A percentile compares a stretch with the other conserved stretches of the same genome.
phyloP scores from a whole-genome alignment of 2,329 filamentous ascomycete species.

The Verticillium alfalfae region DNA sequence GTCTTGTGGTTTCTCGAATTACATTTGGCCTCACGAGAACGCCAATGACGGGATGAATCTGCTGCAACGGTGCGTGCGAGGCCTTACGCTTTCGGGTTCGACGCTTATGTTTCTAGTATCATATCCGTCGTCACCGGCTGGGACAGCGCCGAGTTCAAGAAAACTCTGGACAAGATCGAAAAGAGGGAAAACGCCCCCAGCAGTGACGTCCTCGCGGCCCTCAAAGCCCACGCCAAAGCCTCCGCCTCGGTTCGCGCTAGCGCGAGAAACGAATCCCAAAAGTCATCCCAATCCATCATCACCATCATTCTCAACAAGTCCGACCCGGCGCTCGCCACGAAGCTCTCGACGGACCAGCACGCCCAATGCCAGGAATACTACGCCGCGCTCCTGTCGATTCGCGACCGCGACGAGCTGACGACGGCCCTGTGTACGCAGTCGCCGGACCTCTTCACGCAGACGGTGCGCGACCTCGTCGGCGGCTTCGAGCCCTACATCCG shows the following conservation, averaged over 20 bases:
- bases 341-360: slow-evolving; percentile 57
- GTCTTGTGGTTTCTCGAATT: slow-evolving; percentile 70
- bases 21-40: slow-evolving; percentile 66
- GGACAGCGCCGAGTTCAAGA: slow-evolving; percentile 67
- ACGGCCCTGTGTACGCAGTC: slow-evolving; percentile 60
- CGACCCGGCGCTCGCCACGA: slow-evolving; percentile 35
- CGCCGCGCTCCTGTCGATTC: slow-evolving; percentile 62
- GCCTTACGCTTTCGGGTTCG: neutral
- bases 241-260: slow-evolving; percentile 52
- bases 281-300: slow-evolving; percentile 56
- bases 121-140: slow-evolving; percentile 67
- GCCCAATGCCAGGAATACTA: slow-evolving; percentile 63
- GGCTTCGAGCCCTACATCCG: slow-evolving; percentile 74
- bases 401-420: slow-evolving; percentile 68
- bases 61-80: slow-evolving; percentile 47
- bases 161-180: slow-evolving; percentile 59
- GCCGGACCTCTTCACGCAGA: slow-evolving; percentile 68
- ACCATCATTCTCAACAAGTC: slow-evolving; percentile 55
- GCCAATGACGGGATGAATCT: slow-evolving; percentile 77
- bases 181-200: slow-evolving; percentile 51
- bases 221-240: slow-evolving; percentile 52
- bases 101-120: slow-evolving; percentile 43
- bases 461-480: slow-evolving; percentile 57
- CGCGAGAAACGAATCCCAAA: slow-evolving; percentile 25
- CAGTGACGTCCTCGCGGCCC: slow-evolving; percentile 55